Evolutionary conservation across 2,329 filamentous ascomycete genomes (phyloP).

Genomic region (Aureobasidium sp.): DNA sequence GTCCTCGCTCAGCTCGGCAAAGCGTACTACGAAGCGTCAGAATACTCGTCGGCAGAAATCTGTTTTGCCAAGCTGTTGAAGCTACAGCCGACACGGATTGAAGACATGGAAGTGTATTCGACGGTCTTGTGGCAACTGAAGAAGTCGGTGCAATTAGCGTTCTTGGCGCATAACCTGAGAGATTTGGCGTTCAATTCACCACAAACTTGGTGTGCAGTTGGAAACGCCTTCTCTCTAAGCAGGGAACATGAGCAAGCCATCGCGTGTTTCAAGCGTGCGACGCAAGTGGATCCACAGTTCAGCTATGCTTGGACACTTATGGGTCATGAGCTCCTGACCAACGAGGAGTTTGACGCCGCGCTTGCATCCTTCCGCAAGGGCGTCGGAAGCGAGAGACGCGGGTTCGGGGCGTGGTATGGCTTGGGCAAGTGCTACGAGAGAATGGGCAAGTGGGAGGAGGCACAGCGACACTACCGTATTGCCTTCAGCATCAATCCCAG

Average conservation of each 20-base stretch:
- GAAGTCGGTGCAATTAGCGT: conserved; percentile 83
- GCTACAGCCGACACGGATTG: conserved; percentile 71
- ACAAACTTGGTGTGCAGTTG: conserved; percentile 91
- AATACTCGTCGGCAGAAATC: conserved; percentile 79
- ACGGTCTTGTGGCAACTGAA: conserved; percentile 99
- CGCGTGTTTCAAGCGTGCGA: conserved; percentile 88
- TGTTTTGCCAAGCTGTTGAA: conserved; percentile 74
- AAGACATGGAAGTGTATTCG: conserved; percentile 97
- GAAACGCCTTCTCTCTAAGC: conserved; percentile 89
- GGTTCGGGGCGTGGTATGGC: conserved; percentile 99
- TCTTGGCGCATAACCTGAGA: conserved; percentile 82
- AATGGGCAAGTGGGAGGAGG: conserved; percentile 56
- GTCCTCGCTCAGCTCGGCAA: conserved; percentile 85
- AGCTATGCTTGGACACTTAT: conserved; percentile 94
- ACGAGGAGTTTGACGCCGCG: conserved; percentile 96
- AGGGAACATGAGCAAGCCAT: conserved; percentile 92
- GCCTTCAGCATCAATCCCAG: conserved; percentile 87
- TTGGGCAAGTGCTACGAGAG: conserved; percentile 60
- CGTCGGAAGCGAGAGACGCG: conserved; percentile 76
- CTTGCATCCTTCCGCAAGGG: conserved; percentile 79
- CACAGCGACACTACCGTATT: conserved; percentile 83
- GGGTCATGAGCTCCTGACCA: conserved; percentile 90
- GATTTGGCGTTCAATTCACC: conserved; percentile 84
- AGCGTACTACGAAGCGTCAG: conserved; percentile 82
- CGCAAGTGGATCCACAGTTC: conserved; percentile 81